A percentile compares a stretch with the other conserved stretches of the same genome.
Conservation (phyloP, 306 rosid species). For the Canavalia ensiformis region DNA sequence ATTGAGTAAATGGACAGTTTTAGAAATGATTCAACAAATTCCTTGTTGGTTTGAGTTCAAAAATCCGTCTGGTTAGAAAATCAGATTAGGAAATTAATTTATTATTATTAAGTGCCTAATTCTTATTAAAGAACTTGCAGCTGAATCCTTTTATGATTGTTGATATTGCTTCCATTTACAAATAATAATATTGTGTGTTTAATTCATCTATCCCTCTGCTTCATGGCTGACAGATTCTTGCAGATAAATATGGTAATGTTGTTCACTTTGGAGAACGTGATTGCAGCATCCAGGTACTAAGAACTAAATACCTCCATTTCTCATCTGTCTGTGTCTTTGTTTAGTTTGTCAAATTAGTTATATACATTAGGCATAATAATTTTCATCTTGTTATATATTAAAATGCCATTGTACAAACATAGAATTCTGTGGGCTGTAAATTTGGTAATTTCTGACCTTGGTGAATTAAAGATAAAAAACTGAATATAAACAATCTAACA, state of each 20-base stretch:
- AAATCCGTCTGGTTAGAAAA: slow-evolving; percentile 17
- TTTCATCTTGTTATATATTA: slow-evolving; percentile 36
- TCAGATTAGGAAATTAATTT: background rate
- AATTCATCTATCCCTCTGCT: slow-evolving; percentile 36
- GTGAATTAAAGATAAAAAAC: background rate
- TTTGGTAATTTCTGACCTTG: slow-evolving; percentile 25
- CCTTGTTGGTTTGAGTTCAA: slow-evolving; percentile 14
- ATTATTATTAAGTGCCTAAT: slow-evolving; percentile 11
- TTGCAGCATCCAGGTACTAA: slow-evolving; percentile 95
- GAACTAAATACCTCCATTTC: slow-evolving; percentile 38
- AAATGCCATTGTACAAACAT: slow-evolving; percentile 21
- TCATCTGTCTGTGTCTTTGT: slow-evolving; percentile 14
- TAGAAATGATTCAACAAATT: slow-evolving; percentile 7
- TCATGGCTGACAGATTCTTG: slow-evolving; percentile 80
- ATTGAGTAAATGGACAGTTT: background rate
- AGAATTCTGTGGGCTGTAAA: slow-evolving; percentile 6
- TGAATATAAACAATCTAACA: slow-evolving; percentile 6
- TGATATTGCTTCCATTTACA: slow-evolving; percentile 19
- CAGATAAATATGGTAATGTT: slow-evolving; percentile 91
- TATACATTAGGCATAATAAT: slow-evolving; percentile 30
- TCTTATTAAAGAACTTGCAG: slow-evolving; percentile 33
- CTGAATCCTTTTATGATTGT: background rate
- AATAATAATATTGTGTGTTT: slow-evolving; percentile 31
- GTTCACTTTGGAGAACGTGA: slow-evolving; percentile 99
- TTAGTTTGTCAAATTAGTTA: slow-evolving; percentile 33